Evolutionary conservation across 768 basidiomycete genomes (phyloP).

Genomic region (Cystobasidium tubakii): DNA sequence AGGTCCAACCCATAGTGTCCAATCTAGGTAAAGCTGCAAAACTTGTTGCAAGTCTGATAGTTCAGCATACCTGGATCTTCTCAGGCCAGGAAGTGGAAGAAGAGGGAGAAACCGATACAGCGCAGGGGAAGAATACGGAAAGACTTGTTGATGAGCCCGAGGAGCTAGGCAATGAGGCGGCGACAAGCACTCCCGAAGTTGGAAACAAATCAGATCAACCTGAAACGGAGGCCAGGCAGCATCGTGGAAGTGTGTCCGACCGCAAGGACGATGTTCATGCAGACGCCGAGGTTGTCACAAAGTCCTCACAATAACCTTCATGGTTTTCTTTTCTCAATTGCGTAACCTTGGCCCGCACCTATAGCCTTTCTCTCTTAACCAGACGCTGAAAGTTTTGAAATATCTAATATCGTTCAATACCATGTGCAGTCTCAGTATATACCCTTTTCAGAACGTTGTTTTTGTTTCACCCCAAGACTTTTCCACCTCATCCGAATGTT

Average conservation of each 20-base stretch:
- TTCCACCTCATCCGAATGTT: too few relatives aligned
- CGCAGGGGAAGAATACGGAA: neutral
- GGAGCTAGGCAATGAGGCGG: neutral
- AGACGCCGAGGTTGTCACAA: too few relatives aligned
- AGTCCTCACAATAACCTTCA: too few relatives aligned
- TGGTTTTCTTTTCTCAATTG: too few relatives aligned
- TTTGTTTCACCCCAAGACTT: too few relatives aligned
- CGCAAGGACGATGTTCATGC: too few relatives aligned
- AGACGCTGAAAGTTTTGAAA: too few relatives aligned
- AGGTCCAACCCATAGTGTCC: conserved; percentile 12
- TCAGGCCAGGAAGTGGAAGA: conserved; percentile 11
- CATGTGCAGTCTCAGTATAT: neutral
- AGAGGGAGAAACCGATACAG: neutral
- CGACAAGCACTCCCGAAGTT: neutral
- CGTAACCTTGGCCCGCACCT: too few relatives aligned
- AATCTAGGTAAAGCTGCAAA: conserved; percentile 28
- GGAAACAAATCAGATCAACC: neutral
- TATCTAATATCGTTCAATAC: conserved; percentile 2
- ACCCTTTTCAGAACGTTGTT: neutral
- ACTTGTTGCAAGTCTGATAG: conserved; percentile 12
- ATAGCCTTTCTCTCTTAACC: too few relatives aligned
- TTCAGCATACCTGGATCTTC: conserved; percentile 20
- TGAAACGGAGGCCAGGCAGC: too few relatives aligned
- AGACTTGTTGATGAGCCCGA: neutral
- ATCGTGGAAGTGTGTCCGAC: too few relatives aligned